phyloP scores from a whole-genome alignment of 805 yeast species.

The Kuraishia piskuri region DNA sequence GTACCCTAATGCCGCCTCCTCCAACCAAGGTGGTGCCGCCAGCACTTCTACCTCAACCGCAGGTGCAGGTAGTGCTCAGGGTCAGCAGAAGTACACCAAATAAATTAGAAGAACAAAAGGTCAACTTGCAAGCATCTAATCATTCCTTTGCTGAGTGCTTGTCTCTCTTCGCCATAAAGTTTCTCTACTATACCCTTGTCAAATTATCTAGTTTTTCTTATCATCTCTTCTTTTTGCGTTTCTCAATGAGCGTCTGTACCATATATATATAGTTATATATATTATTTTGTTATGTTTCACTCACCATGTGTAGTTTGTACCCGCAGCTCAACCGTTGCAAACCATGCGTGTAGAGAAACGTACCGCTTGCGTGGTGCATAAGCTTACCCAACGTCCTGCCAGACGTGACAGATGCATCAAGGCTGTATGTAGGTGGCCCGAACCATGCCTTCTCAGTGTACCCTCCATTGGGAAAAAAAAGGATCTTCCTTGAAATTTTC shows the following conservation, averaged over 20 bases:
- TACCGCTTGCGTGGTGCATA: neutral
- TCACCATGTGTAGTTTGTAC: neutral
- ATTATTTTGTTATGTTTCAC: neutral
- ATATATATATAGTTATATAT: neutral
- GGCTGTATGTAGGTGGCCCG: too few relatives aligned
- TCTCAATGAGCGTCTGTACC: neutral
- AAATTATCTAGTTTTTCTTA: neutral
- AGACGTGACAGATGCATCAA: neutral
- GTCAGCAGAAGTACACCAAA: slow-evolving; percentile 1
- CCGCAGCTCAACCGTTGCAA: neutral
- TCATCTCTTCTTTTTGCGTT: neutral
- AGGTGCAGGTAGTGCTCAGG: neutral
- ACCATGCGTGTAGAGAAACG: neutral
- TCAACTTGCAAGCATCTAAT: neutral
- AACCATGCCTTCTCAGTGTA: too few relatives aligned
- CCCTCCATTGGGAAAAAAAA: too few relatives aligned
- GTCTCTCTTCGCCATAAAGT: neutral
- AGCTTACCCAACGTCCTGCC: too few relatives aligned
- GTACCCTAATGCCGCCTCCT: slow-evolving; percentile 1
- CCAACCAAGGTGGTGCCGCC: neutral
- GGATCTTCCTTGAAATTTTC: too few relatives aligned
- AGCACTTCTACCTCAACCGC: slow-evolving; percentile 1
- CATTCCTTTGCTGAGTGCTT: neutral
- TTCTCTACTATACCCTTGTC: neutral
- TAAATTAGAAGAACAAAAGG: neutral